A percentile compares a stretch with the other conserved stretches of the same genome.
phyloP scores from a whole-genome alignment of 768 basidiomycete species.

The Boletus pseudopeckii region DNA sequence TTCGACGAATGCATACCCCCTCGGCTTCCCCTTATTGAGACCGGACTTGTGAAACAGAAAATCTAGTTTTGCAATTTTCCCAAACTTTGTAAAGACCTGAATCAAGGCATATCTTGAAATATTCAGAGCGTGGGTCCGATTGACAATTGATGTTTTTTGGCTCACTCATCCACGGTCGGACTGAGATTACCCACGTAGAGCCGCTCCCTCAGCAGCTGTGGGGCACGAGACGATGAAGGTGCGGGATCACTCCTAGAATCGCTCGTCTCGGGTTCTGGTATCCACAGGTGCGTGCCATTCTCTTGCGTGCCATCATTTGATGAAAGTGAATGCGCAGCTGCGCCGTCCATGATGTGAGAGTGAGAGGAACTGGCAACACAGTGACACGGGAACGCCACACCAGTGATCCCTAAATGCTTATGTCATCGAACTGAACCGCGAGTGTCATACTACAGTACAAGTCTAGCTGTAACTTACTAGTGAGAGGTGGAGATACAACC shows the following conservation, averaged over 20 bases:
- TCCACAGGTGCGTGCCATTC: slow-evolving; percentile 27
- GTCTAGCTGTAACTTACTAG: too few relatives aligned
- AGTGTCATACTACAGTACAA: too few relatives aligned
- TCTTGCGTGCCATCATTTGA: slow-evolving; percentile 6
- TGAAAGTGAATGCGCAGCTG: neutral
- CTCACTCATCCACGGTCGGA: slow-evolving; percentile 82
- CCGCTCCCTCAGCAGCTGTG: slow-evolving; percentile 56
- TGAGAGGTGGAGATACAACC: neutral
- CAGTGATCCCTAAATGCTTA: slow-evolving; percentile 4
- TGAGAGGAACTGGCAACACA: neutral
- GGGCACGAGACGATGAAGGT: slow-evolving; percentile 25
- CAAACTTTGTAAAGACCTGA: slow-evolving; percentile 87
- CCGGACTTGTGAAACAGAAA: slow-evolving; percentile 95
- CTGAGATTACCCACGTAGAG: slow-evolving; percentile 90
- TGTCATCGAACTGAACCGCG: slow-evolving; percentile 5
- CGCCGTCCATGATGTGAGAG: slow-evolving; percentile 13
- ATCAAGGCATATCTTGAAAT: slow-evolving; percentile 74
- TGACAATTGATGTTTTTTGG: slow-evolving; percentile 4
- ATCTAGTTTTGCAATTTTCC: slow-evolving; percentile 89
- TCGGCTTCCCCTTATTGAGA: slow-evolving; percentile 82
- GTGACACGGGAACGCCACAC: neutral
- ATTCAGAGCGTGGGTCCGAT: slow-evolving; percentile 9
- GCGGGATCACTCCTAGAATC: slow-evolving; percentile 15
- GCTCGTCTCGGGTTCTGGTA: slow-evolving; percentile 26
- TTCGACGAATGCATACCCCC: slow-evolving; percentile 95